These are phyloP conservation scores for Inonotus obliquus DNA, from an alignment of 1,284 basidiomycete species.

Conservation along the genomic window DNA sequence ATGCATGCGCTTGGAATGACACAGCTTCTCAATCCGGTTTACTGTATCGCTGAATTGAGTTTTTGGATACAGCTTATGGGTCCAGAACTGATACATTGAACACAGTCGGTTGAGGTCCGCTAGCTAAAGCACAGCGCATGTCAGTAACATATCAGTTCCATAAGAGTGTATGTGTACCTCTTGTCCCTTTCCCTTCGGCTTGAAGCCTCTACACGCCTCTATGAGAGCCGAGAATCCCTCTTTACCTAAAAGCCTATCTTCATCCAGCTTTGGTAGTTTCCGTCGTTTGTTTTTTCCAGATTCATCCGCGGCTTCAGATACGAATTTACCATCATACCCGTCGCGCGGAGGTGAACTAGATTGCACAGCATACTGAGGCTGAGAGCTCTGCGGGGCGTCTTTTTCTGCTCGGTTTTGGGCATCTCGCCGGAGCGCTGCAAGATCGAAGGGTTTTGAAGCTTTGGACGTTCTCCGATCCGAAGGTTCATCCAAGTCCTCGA, in stretches of 20 bases:
- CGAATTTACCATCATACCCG: constrained; percentile 23
- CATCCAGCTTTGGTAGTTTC: constrained; percentile 61
- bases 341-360: constrained; percentile 45
- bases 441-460: constrained; percentile 41
- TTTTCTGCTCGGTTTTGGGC: constrained; percentile 43
- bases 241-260: constrained; percentile 62
- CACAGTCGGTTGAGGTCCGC: constrained; percentile 75
- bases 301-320: constrained; percentile 27
- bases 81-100: constrained; percentile 87
- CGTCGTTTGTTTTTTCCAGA: constrained; percentile 44
- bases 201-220: constrained; percentile 68
- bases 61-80: constrained; percentile 86
- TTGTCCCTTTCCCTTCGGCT: constrained; percentile 80
- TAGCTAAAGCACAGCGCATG: constrained; percentile 38
- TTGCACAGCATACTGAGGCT: constrained; percentile 40
- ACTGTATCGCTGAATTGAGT: constrained; percentile 83
- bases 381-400: constrained; percentile 24
- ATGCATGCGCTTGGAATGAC: constrained; percentile 78
- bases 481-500: constrained; percentile 51
- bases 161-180: constrained; percentile 52
- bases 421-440: constrained; percentile 46
- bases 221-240: constrained; percentile 78
- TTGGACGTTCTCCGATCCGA: constrained; percentile 26
- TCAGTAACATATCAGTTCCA: background rate
- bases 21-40: constrained; percentile 77